Base-by-base conservation (phyloP, 768 basidiomycete genomes). In the Podaxis rugospora region DNA sequence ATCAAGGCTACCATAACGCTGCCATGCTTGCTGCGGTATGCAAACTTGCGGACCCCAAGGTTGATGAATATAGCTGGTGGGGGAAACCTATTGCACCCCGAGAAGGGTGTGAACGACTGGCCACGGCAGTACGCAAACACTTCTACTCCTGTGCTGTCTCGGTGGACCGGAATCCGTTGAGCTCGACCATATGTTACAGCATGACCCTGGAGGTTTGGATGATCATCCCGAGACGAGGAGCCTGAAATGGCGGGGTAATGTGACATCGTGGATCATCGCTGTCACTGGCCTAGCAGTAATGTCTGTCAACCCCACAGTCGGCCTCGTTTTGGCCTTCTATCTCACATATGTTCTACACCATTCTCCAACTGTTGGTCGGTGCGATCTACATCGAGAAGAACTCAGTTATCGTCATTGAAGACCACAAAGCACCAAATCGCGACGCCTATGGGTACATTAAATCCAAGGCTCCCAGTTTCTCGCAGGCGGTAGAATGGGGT, bases 11-110 rank as follows among this genome's bases (percentile, higher is more conserved):
- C 21, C 52, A 59, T 23, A 70, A 70, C 40, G 59, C 69, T 4
- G 67, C 67, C 2, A 50, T 59, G 42, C 67, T 70, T 7, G 69
- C 69, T 18, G 67, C 67, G 4, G 63, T 68, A 2, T 68, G 65
- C 53, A 65, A 52, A 35, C 61, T 67, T 21, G 36, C 63, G 7
- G 55, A 56, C 18, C 44, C 55, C 9, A 37, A 57, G 1, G 47
- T 36, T 10, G 44, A 53, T 6, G 51, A 49, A 14, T 59, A 64
- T 36, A 40, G 59, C 13, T 64, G 63, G 63, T 52, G 46, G 5
- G 54, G 59, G 11, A 42, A 53, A 37, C 63, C 62, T 40, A 32
- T 62, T 2, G 3, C 16, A 21, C 61, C 52, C 9, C 25, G 25
- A 6, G 61, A 57, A 51, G 61, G 55, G 7, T 37, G 25, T 2